phyloP scores from a whole-genome alignment of 352 stramenopile species.

The Phytophthora nicotianae region DNA sequence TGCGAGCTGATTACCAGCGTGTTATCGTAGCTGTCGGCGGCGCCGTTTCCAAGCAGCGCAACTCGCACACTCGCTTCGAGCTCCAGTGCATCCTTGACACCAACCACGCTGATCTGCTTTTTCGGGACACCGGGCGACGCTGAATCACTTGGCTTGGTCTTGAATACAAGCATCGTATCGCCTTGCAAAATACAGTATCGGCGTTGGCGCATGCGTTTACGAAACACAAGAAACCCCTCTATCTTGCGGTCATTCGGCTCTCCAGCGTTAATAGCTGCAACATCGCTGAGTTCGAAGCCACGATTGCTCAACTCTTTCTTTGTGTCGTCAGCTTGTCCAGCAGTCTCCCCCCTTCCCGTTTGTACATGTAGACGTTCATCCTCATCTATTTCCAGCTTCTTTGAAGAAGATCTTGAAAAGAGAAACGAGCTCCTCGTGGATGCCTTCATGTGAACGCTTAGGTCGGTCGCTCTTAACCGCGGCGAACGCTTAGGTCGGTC shows the following conservation, averaged over 20 bases:
- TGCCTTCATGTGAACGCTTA: constrained; percentile 24
- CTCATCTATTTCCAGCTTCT: constrained; percentile 14
- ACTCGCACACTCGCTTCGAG: constrained; percentile 60
- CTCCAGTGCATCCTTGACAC: constrained; percentile 64
- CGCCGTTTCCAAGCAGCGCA: constrained; percentile 48
- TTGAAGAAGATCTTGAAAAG: constrained; percentile 27
- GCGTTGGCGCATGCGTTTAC: constrained; percentile 56
- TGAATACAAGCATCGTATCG: constrained; percentile 63
- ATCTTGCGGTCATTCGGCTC: constrained; percentile 33
- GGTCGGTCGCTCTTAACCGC: no score
- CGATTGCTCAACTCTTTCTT: constrained; percentile 7
- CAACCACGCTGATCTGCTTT: constrained; percentile 68
- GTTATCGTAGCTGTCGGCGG: constrained; percentile 48
- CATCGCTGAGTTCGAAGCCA: constrained; percentile 4
- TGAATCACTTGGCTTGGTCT: constrained; percentile 53
- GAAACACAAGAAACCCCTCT: constrained; percentile 70
- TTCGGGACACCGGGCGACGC: constrained; percentile 40
- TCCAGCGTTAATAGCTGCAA: not conserved
- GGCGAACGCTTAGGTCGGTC: no score
- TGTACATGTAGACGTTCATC: not conserved
- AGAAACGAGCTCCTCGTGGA: constrained; percentile 25
- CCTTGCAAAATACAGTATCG: constrained; percentile 76
- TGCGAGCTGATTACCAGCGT: constrained; percentile 68
- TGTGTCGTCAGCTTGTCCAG: constrained; percentile 1
- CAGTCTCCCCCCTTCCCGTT: not conserved